phyloP scores from a whole-genome alignment of 495 filamentous ascomycete species.

The Xylaria palmicola region DNA sequence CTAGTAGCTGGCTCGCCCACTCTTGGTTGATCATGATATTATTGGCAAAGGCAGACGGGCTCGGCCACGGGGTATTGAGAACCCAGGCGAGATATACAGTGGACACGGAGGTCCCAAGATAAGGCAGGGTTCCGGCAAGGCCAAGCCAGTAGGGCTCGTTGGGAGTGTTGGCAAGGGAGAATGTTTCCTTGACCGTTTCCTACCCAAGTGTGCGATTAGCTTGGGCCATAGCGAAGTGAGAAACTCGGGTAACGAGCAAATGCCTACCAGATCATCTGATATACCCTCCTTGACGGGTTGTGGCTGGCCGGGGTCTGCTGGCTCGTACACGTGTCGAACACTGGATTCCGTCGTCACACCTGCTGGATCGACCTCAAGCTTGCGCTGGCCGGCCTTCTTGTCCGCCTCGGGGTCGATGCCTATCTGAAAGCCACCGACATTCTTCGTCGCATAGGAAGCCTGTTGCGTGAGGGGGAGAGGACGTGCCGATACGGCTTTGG shows the following conservation, averaged over 20 bases:
- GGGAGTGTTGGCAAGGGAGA: conserved; percentile 74
- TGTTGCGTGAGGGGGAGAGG: not conserved
- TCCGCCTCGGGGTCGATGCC: conserved; percentile 54
- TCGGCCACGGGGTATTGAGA: conserved; percentile 65
- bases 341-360: conserved; percentile 57
- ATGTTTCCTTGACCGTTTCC: conserved; percentile 85
- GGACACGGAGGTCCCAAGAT: conserved; percentile 80
- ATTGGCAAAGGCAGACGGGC: conserved; percentile 55
- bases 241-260: not conserved
- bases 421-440: conserved; percentile 33
- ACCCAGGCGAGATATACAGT: conserved; percentile 87
- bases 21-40: conserved; percentile 61
- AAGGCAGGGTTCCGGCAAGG: conserved; percentile 85
- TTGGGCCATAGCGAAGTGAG: not conserved
- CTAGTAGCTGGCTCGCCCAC: conserved; percentile 69
- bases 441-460: conserved; percentile 22
- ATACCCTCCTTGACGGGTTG: conserved; percentile 66
- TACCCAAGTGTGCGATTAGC: conserved; percentile 33
- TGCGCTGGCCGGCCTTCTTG: conserved; percentile 45
- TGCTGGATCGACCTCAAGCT: conserved; percentile 56
- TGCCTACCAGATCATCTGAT: conserved; percentile 70
- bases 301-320: conserved; percentile 31
- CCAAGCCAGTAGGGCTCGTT: conserved; percentile 78
- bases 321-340: conserved; percentile 54
- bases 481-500: not conserved